Conservation (phyloP, 2,329 filamentous ascomycete species). For the Alternaria incomplexa region DNA sequence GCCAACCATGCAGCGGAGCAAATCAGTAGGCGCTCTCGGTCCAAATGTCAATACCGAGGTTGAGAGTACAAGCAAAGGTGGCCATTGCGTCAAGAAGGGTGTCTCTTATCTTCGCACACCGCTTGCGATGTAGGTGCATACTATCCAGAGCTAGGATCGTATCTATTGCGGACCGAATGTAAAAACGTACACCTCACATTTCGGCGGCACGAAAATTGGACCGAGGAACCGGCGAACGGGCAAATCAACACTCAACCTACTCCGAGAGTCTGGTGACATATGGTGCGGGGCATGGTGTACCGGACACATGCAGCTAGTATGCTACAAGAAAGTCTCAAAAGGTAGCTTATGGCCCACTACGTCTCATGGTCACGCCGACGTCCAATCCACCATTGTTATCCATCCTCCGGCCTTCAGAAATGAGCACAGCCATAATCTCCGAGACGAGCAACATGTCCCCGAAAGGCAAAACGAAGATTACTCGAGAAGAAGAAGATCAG, state of each 20-base stretch:
- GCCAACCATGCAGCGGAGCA: neutral
- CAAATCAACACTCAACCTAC: neutral
- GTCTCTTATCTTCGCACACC: slow-evolving; percentile 2
- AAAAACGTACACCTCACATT: neutral
- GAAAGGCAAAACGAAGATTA: neutral
- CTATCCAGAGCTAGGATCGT: neutral
- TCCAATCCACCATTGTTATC: neutral
- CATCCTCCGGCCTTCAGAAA: neutral
- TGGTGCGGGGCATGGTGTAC: neutral
- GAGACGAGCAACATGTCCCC: neutral
- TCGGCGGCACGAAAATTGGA: neutral
- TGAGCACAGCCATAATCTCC: neutral
- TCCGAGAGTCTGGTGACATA: neutral
- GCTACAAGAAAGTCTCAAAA: neutral
- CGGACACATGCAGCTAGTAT: neutral
- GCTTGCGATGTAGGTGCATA: neutral
- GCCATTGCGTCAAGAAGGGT: neutral
- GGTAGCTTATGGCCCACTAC: neutral
- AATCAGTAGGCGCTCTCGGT: neutral
- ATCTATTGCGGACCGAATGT: slow-evolving; percentile 1
- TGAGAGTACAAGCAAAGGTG: neutral
- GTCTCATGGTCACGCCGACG: neutral
- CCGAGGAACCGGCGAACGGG: neutral
- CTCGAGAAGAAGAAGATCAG: neutral
- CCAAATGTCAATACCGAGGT: neutral